A percentile compares a stretch with the other conserved stretches of the same genome.
phyloP scores from a whole-genome alignment of 2,329 filamentous ascomycete species.

The Calonectria hawksworthii region DNA sequence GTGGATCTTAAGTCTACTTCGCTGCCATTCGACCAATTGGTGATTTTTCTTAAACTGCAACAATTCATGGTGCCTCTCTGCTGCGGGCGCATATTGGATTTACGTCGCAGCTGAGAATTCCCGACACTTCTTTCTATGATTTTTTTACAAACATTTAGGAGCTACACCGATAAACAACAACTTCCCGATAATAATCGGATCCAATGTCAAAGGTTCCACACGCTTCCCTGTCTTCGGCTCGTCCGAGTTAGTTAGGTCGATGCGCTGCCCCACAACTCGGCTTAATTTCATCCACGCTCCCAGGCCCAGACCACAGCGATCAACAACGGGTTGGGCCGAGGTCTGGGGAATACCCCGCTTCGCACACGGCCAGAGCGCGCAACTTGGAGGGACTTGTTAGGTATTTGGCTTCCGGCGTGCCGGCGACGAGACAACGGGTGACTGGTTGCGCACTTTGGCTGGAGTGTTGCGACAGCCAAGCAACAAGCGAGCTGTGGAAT shows the following conservation, averaged over 20 bases:
- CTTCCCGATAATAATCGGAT: neutral
- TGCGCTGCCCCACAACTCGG: neutral
- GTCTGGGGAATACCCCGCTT: slow-evolving; percentile 1
- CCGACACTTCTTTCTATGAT: too few relatives aligned
- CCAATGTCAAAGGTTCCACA: neutral
- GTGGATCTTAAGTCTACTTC: too few relatives aligned
- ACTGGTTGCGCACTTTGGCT: neutral
- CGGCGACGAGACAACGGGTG: neutral
- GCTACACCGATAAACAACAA: neutral
- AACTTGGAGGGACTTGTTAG: neutral
- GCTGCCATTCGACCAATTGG: too few relatives aligned
- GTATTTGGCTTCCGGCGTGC: neutral
- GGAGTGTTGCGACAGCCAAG: neutral
- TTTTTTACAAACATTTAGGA: neutral
- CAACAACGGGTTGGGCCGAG: neutral
- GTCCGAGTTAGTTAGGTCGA: neutral
- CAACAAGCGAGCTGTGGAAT: neutral
- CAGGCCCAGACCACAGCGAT: neutral
- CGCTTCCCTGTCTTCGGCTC: neutral
- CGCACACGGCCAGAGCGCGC: neutral
- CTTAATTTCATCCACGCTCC: neutral
- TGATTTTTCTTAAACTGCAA: too few relatives aligned
- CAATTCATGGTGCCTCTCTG: too few relatives aligned
- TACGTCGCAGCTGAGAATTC: too few relatives aligned
- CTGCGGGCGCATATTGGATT: too few relatives aligned